Percentiles rank a stretch among this genome's conserved stretches.
Conservation (phyloP, 2,329 filamentous ascomycete genomes). For the Zymoseptoria tritici region DNA sequence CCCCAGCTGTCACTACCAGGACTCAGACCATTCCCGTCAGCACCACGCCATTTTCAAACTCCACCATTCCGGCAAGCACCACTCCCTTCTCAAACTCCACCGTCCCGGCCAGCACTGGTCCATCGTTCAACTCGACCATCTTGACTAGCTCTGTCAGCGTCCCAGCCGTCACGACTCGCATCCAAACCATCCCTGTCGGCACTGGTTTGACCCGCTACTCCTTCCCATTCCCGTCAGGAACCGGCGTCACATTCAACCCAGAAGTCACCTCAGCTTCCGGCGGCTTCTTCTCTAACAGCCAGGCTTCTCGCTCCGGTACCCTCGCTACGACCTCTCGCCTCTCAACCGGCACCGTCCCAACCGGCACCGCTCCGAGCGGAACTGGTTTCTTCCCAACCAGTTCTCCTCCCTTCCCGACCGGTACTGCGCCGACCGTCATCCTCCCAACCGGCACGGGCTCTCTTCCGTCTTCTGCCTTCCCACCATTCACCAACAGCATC, state of each 20-base stretch:
- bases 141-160: neutral
- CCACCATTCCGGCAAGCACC: neutral
- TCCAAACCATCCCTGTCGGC: neutral
- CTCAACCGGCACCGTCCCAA: neutral
- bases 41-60: neutral
- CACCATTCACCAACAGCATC: slow-evolving; percentile 5
- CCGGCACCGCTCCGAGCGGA: neutral
- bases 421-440: neutral
- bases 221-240: neutral
- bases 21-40: neutral
- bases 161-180: neutral
- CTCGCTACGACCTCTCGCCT: neutral
- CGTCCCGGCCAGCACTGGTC: neutral
- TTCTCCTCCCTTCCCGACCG: slow-evolving; percentile 1
- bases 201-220: neutral
- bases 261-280: neutral
- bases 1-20: neutral
- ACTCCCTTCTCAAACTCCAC: neutral
- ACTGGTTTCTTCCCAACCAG: neutral
- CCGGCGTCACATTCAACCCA: neutral
- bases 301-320: neutral
- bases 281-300: neutral
- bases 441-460: slow-evolving; percentile 3
- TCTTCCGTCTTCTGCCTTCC: slow-evolving; percentile 1
- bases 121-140: neutral